Conservation (phyloP, 2,329 filamentous ascomycete species). For the Monilinia vaccinii-corymbosi region DNA sequence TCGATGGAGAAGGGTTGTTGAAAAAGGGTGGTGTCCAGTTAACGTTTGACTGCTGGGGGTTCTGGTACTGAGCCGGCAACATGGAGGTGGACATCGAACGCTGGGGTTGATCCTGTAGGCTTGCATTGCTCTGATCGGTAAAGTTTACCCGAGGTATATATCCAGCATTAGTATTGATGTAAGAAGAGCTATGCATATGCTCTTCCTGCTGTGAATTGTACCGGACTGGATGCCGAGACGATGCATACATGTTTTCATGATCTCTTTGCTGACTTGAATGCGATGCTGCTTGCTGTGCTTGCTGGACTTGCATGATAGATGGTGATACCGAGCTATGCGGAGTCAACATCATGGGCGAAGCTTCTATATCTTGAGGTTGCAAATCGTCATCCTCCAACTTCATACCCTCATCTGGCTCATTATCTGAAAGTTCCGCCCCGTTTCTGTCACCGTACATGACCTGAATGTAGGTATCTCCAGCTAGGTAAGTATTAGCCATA, state of each 20-base stretch:
- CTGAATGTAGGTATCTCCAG: constrained; percentile 13
- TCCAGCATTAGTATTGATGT: constrained; percentile 2
- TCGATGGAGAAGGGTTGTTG: constrained; percentile 12
- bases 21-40: constrained; percentile 5
- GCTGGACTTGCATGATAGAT: constrained; percentile 7
- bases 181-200: background rate
- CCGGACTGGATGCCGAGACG: constrained; percentile 2
- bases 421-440: constrained; percentile 15
- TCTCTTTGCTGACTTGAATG: constrained; percentile 13
- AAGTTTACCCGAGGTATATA: constrained; percentile 3
- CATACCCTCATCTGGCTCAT: constrained; percentile 15
- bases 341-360: constrained; percentile 16
- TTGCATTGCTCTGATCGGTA: constrained; percentile 14
- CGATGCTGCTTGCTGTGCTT: background rate
- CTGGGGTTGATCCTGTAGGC: constrained; percentile 16
- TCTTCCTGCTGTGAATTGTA: background rate
- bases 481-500: constrained; percentile 7
- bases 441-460: constrained; percentile 20
- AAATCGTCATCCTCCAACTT: constrained; percentile 22
- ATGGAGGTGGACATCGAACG: constrained; percentile 11
- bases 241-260: constrained; percentile 6
- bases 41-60: constrained; percentile 1
- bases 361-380: constrained; percentile 17
- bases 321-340: constrained; percentile 1
- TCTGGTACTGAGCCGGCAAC: constrained; percentile 15